Evolutionary conservation across 352 stramenopile species (phyloP), one percentile per base, ranked within the genome.

Genomic region (Pythium phragmiticola): DNA sequence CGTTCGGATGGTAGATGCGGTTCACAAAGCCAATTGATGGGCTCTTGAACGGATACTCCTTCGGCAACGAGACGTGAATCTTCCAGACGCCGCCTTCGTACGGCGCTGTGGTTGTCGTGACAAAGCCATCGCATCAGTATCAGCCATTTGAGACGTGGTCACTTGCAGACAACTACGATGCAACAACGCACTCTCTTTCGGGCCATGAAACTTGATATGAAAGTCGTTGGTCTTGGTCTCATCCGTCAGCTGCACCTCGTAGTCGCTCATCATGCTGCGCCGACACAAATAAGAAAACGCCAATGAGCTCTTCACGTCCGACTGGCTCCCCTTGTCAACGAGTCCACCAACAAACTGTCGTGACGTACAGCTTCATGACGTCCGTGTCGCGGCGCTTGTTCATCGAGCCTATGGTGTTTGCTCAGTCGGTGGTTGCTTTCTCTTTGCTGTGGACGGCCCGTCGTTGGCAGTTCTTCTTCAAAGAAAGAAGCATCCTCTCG

Each of bases 21-120:
- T 97, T 98, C 41, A 89, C 67, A 68, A 98, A 98, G 59, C 92
- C 92, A 41, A 98, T 98, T 19, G 91, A 98, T 0, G 92, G 92
- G 30, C 87, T 96, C 70, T 96, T 97, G 79, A 96, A 98, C 39
- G 92, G 92, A 60, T 98, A 98, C 42, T 98, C 92, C 41, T 90
- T 95, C 2, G 91, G 92, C 42, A 98, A 66, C 55, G 87, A 93
- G 54, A 98, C 92, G 61, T 97, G 91, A 43, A 98, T 91, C 74
- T 97, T 96, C 92, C 92, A 98, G 41, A 87, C 75, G 4, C 92
- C 92, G 48, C 90, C 90, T 85, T 97, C 84, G 59, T 98, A 98
- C 49, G 87, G 89, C 60, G 90, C 87, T 96, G 36, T 50, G 11
- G 13, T 46, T 13, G 34, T 46, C 39, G 3, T 3, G 46, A 39